Evolutionary conservation across 2,329 filamentous ascomycete species (phyloP).

Genomic region (Pseudopyricularia cyperi): DNA sequence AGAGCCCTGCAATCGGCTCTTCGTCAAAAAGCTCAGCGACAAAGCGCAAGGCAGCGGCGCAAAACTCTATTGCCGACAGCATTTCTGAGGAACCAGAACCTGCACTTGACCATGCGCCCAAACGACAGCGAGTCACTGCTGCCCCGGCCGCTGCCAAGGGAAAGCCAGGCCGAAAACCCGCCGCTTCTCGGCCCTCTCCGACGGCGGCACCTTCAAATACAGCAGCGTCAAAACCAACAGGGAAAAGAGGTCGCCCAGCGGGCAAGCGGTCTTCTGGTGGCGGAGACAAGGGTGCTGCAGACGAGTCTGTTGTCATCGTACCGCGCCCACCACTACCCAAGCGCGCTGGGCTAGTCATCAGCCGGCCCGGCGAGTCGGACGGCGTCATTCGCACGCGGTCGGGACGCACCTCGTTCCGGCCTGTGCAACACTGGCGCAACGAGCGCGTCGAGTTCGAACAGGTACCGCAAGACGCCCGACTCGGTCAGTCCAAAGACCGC

Average conservation of each 20-base stretch:
- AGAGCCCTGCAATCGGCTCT: background rate
- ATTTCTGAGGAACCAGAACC: conserved; percentile 11
- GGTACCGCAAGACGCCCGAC: conserved; percentile 33
- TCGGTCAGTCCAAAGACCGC: conserved; percentile 26
- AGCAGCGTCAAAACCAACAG: conserved; percentile 15
- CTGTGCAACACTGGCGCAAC: conserved; percentile 76
- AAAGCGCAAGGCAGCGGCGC: background rate
- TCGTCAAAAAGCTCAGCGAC: background rate
- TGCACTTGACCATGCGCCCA: conserved; percentile 8
- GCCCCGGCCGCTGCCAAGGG: conserved; percentile 5
- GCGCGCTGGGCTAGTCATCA: conserved; percentile 38
- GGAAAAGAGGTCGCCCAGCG: conserved; percentile 12
- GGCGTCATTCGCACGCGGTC: conserved; percentile 53
- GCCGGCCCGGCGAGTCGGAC: conserved; percentile 30
- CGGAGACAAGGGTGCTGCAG: conserved; percentile 5
- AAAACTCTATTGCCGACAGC: conserved; percentile 1
- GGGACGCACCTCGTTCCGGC: conserved; percentile 65
- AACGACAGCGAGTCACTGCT: conserved; percentile 4
- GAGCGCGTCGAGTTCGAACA: conserved; percentile 59
- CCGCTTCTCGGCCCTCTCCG: conserved; percentile 6
- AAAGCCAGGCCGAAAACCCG: conserved; percentile 12
- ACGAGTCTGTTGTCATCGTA: conserved; percentile 28
- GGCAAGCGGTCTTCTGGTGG: background rate
- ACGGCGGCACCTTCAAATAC: conserved; percentile 31
- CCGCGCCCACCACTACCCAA: conserved; percentile 43